phyloP scores from a whole-genome alignment of 2,329 filamentous ascomycete species.

The Lasiodiplodia gonubiensis region DNA sequence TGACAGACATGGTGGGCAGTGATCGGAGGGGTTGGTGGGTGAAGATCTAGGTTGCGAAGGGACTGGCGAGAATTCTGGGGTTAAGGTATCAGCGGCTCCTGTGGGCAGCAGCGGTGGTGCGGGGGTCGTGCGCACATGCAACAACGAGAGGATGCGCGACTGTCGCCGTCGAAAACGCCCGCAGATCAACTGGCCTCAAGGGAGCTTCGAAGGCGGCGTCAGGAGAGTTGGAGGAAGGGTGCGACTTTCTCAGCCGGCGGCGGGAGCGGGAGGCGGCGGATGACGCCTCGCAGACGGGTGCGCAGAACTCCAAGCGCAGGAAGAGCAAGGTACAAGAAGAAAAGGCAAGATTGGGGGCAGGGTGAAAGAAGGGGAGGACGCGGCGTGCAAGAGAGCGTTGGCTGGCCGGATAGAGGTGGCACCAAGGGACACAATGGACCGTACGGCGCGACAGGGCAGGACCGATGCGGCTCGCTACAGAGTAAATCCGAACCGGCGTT shows the following conservation, averaged over 20 bases:
- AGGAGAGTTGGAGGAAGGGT: conserved; percentile 24
- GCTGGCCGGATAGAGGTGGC: conserved; percentile 17
- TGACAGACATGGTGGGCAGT: conserved; percentile 51
- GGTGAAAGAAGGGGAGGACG: conserved; percentile 12
- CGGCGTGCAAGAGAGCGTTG: conserved; percentile 19
- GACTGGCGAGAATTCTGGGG: conserved; percentile 15
- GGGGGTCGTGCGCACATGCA: conserved; percentile 10
- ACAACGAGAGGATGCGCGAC: conserved; percentile 19
- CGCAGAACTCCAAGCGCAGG: conserved; percentile 7
- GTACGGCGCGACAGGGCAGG: conserved; percentile 7
- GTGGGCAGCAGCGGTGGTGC: conserved; percentile 3
- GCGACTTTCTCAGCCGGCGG: conserved; percentile 12
- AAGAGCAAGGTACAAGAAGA: conserved; percentile 29
- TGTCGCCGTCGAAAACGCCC: conserved; percentile 23
- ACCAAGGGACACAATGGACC: conserved; percentile 14
- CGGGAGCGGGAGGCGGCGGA: conserved; percentile 25
- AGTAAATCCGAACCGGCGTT: conserved; percentile 21
- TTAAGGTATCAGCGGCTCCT: conserved; percentile 5
- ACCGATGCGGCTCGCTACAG: conserved; percentile 18
- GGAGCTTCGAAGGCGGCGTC: conserved; percentile 29
- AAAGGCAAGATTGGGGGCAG: conserved; percentile 21
- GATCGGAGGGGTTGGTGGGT: not conserved
- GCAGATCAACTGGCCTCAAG: conserved; percentile 31
- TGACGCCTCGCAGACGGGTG: conserved; percentile 13
- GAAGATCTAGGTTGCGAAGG: conserved; percentile 8